Percentiles rank a stretch among this genome's conserved stretches.
Conservation (phyloP, 2,329 filamentous ascomycete genomes). For the Xylaria digitata region DNA sequence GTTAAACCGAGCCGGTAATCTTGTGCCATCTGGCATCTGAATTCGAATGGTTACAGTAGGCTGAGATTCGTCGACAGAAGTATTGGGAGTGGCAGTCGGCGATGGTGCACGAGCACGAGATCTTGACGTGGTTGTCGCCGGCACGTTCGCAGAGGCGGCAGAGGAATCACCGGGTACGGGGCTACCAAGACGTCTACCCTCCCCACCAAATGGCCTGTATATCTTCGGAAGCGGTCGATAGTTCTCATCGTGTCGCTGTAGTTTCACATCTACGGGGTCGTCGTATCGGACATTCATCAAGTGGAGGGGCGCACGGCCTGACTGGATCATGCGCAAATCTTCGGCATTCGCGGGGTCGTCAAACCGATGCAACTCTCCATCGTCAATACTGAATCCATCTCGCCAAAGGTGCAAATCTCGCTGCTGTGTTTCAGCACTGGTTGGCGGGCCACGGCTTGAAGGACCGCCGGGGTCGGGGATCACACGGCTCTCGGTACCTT, state of each 20-base stretch:
- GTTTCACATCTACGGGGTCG: slow-evolving; percentile 82
- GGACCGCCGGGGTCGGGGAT: slow-evolving; percentile 70
- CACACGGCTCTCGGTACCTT: slow-evolving; percentile 75
- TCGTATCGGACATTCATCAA: slow-evolving; percentile 80
- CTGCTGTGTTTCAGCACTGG: slow-evolving; percentile 63
- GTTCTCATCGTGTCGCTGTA: slow-evolving; percentile 79
- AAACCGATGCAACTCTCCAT: slow-evolving; percentile 80
- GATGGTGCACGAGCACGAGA: slow-evolving; percentile 49
- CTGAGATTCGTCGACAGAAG: slow-evolving; percentile 70
- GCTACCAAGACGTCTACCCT: slow-evolving; percentile 79
- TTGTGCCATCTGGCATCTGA: slow-evolving; percentile 80
- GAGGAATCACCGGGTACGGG: slow-evolving; percentile 73
- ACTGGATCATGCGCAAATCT: slow-evolving; percentile 79
- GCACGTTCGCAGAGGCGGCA: slow-evolving; percentile 42
- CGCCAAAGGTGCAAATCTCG: slow-evolving; percentile 83
- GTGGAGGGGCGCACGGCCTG: slow-evolving; percentile 79
- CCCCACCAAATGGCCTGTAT: slow-evolving; percentile 79
- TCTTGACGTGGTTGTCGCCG: slow-evolving; percentile 50
- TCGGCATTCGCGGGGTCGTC: slow-evolving; percentile 80
- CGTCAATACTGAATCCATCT: slow-evolving; percentile 87
- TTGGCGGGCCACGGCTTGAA: slow-evolving; percentile 47
- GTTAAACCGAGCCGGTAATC: slow-evolving; percentile 84
- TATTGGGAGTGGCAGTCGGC: slow-evolving; percentile 38
- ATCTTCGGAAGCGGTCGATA: slow-evolving; percentile 79
- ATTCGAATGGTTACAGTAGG: slow-evolving; percentile 79